Evolutionary conservation across 1,284 basidiomycete species (phyloP), one percentile per base, ranked within the genome.

Genomic region (Anthracocystis panici-leucophaei): DNA sequence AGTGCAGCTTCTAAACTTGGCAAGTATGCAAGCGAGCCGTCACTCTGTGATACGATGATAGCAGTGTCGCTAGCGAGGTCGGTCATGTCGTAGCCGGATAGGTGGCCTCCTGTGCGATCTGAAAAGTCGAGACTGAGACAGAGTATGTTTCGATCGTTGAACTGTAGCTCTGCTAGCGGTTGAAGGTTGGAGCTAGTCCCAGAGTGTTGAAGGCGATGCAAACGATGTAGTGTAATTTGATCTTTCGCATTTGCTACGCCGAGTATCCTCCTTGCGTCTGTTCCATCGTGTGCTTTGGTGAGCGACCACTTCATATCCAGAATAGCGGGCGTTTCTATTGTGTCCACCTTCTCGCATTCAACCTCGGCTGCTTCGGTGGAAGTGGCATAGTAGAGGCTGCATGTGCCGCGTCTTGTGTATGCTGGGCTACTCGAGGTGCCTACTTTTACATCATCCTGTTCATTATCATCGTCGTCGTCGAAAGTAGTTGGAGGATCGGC

Each of bases 111-210:
- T 21, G 25, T 46, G 11, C 81, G 72, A 58, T 82, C 77, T 1
- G 78, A 78, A 72, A 78, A 85, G 67, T 85, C 83, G n/a, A 85
- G 67, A 51, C 81, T 83, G 20, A 85, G 72, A 57, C 82, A 84
- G 27, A 85, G 72, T 0, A 78, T 68, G 2, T 67, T 64, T 9
- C 70, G 63, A 8, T 60, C 38, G 60, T 85, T 85, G 63, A 85
- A 62, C n/a, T 55, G 55, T 35, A 82, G 74, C 14, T 45, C 41
- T 4, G 49, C 57, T 3, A 66, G 23, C n/a, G 49, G n/a, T 20
- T 58, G 23, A 23, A 81, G 56, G 3, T 50, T 50, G 21, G 46
- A 41, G 16, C 29, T 38, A 0, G 5, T 16, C 10, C 11, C 23
- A 4, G 41, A 27, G 11, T n/a, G n/a, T n/a, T n/a, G n/a, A n/a